A percentile compares a stretch with the other conserved stretches of the same genome.
These are phyloP conservation scores for Pseudozyma sp. DNA, from an alignment of 1,284 basidiomycete species.

Conservation along the genomic window DNA sequence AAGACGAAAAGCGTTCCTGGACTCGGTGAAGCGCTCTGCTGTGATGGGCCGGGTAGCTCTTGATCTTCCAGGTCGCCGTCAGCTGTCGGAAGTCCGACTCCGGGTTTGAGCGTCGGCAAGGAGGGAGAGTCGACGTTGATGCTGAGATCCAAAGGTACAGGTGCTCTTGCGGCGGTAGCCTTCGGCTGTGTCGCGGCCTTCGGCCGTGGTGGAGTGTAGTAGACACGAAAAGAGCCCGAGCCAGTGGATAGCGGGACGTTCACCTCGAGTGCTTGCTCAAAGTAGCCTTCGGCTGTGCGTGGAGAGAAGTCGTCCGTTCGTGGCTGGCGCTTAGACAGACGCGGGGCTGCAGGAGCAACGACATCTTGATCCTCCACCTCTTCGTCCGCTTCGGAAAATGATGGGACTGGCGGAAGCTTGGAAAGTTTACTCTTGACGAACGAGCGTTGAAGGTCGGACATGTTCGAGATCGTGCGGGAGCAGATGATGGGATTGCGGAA, in stretches of 20 bases:
- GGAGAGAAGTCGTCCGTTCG: slow-evolving; percentile 42
- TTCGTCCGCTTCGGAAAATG: slow-evolving; percentile 25
- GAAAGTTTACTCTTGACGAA: slow-evolving; percentile 45
- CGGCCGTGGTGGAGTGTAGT: slow-evolving; percentile 62
- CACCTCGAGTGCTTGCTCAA: slow-evolving; percentile 63
- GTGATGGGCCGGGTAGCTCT: slow-evolving; percentile 61
- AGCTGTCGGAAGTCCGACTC: slow-evolving; percentile 59
- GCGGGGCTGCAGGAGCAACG: slow-evolving; percentile 5
- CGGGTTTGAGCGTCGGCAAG: slow-evolving; percentile 14
- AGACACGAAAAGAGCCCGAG: slow-evolving; percentile 69
- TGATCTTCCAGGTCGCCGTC: slow-evolving; percentile 67
- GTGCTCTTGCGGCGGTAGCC: background rate
- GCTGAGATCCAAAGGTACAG: slow-evolving; percentile 13
- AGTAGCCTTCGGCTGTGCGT: slow-evolving; percentile 58
- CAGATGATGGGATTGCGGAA: background rate
- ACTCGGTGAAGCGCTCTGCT: slow-evolving; percentile 41
- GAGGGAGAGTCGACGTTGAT: slow-evolving; percentile 15
- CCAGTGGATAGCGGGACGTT: slow-evolving; percentile 40
- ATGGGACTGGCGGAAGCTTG: slow-evolving; percentile 47
- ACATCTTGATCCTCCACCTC: slow-evolving; percentile 14
- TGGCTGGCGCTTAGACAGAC: slow-evolving; percentile 5
- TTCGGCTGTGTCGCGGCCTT: slow-evolving; percentile 3
- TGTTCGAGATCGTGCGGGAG: background rate
- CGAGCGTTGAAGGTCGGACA: slow-evolving; percentile 43
- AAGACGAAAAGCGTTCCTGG: slow-evolving; percentile 81